Base-by-base conservation (phyloP, 148 eudicot species). In the Chenopodium album region DNA sequence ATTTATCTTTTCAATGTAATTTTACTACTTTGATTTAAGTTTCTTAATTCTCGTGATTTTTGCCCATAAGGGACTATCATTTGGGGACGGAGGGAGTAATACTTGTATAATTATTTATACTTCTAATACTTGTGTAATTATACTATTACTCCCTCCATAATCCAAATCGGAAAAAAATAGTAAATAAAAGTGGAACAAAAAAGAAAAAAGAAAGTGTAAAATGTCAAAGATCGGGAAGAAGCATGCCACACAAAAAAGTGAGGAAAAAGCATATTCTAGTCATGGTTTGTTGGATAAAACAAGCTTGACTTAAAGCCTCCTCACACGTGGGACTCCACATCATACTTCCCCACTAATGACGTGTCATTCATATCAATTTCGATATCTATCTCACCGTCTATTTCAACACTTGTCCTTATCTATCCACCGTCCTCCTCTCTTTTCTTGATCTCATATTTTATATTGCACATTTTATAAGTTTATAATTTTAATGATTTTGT, bases 191-290 rank as follows among this genome's bases (percentile, higher is more conserved):
- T 62, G 8, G 16, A 56, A 56, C 1, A 62, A 62, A 62, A 9
- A 62, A 62, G 6, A 2, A 2, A 59, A 10, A 67, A 29, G 19
- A 31, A 32, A 29, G 72, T 6, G 37, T 31, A 29, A 41, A 41
- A 71, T 41, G 74, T 71, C 50, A 71, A 71, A 71, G 44, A 41
- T 41, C 48, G n/a, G 44, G 50, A 71, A 71, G 50, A 71, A 41
- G 74, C 74, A 34, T 71, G 75, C 32, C 54, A 69, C 19, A 32
- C 2, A 46, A n/a, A 72, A 41, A 46, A 72, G 29, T 10, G 2
- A 46, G 75, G 75, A 10, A 71, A 71, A 71, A 72, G 75, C 56
- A 44, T 44, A 72, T 72, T 44, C 75, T 72, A 4, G 54, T 37
- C 13, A 17, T 46, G 17, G 31, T 26, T 26, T 31, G 12, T 14